Base-by-base conservation (phyloP, 1,284 basidiomycete genomes). In the Ceraceosorus guamensis region DNA sequence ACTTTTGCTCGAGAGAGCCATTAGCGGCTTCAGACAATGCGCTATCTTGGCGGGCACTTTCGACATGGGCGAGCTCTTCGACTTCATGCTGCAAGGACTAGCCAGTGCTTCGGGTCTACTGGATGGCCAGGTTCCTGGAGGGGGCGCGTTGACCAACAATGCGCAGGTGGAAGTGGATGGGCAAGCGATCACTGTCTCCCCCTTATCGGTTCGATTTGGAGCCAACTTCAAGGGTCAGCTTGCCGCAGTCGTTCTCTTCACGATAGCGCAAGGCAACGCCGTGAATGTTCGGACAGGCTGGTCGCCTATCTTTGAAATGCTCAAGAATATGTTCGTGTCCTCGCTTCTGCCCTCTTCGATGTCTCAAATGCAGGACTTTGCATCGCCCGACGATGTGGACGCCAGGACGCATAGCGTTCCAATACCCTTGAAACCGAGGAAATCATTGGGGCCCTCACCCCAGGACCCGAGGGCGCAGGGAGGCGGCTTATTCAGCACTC, bases 191-290 rank as follows among this genome's bases (percentile, higher is more conserved):
- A 95, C 91, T 0, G 87, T 99, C 24, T 96, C 91, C 3, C 87
- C 88, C 8, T 78, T 98, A 50, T 91, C 93, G 0, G 86, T 96
- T 54, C 87, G 85, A 63, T 98, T 99, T 71, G 95, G 95, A 43
- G 89, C 87, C 50, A 91, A 92, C 77, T 89, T 97, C 79, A 90
- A 92, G 75, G 88, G 89, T 6, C 95, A 99, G 73, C 81, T 99
- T 18, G 95, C 95, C 0, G 91, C 93, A 10, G 93, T 98, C 8
- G 91, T 98, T 4, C 78, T 98, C 35, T 99, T 99, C 79, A 95
- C 92, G 58, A 96, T 98, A 54, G 90, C 95, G 14, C 96, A 97
- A 69, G 89, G 91, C 6, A 92, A 97, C 75, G 90, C 89, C n/a
- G 88, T 90, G 66, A 87, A 91, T 4, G 83, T 99, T 54, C 84